Base-by-base conservation (phyloP, 1,284 basidiomycete species). In the Leccinum angustisporum region DNA sequence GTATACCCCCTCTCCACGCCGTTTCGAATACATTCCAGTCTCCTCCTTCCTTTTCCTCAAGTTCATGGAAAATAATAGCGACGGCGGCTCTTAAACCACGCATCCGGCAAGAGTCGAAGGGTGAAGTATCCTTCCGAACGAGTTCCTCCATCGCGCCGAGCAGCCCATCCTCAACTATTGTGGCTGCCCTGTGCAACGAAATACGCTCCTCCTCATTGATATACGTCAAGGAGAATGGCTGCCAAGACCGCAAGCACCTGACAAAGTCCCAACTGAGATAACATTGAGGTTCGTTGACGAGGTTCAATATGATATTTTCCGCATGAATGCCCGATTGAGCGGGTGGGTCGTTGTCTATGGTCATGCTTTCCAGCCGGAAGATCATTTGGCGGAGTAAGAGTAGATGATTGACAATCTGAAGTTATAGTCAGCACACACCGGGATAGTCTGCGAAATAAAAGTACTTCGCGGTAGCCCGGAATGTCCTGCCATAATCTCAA, bases 401-500 rank as follows among this genome's bases (percentile, higher is more conserved):
- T 48, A 69, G 67, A 50, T 70, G 69, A 30, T 72, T 71, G 48
- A 69, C 70, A 56, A 69, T 64, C 68, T 69, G 33, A 56, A 1
- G 7, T 1, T 13, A 43, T 40, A 27, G n/a, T 69, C 56, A 69
- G 61, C 56, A n/a, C 25, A 34, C 9, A 10, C 27, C 27, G 27
- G 7, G 25, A 25, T 16, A 27, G 1, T 25, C 11, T 11, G 57
- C 0, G 34, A 77, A 11, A 86, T 83, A 57, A 87, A 71, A 14
- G 63, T 82, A 85, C 2, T 55, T 75, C 74, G 48, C 73, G 73
- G 27, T 73, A 73, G 34, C 72, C 72, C 5, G 72, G 73, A 59
- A 75, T 46, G 52, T 76, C 79, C 73, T 92, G 90, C 91, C 91
- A 92, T 33, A 91, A 64, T 16, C 83, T 80, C 57, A 92, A 62